A percentile compares a stretch with the other conserved stretches of the same genome.
phyloP scores from a whole-genome alignment of 1,139 yeast species.

The Meyerozyma guilliermondii region DNA sequence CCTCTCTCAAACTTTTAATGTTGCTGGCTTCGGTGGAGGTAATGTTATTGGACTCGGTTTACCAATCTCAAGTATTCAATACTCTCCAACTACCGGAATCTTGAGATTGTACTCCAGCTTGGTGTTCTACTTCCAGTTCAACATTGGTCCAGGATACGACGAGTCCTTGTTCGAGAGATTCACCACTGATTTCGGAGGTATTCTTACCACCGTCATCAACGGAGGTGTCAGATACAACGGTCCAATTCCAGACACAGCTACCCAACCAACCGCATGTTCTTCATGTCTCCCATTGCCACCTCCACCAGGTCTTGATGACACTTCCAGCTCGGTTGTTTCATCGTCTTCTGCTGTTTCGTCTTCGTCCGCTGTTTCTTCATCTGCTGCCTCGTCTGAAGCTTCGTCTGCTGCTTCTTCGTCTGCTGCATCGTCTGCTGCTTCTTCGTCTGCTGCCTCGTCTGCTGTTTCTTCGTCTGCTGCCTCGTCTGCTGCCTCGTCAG shows the following conservation, averaged over 20 bases:
- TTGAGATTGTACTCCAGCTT: slow-evolving; percentile 14
- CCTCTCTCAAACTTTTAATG: slow-evolving; percentile 16
- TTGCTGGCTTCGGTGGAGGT: slow-evolving; percentile 29
- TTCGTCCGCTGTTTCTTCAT: not conserved
- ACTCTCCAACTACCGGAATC: slow-evolving; percentile 16
- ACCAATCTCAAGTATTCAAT: slow-evolving; percentile 12
- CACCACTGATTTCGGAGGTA: slow-evolving; percentile 12
- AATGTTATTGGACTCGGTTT: slow-evolving; percentile 20
- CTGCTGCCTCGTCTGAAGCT: not conserved
- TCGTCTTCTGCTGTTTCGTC: not conserved
- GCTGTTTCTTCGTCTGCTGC: not conserved
- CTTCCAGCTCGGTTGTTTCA: not conserved
- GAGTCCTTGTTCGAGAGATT: slow-evolving; percentile 5
- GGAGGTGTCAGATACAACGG: slow-evolving; percentile 17
- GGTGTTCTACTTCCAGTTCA: slow-evolving; percentile 12
- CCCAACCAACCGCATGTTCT: slow-evolving; percentile 15
- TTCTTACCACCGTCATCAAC: slow-evolving; percentile 8
- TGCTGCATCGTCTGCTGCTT: not conserved
- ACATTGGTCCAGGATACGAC: slow-evolving; percentile 20
- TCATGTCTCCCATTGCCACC: slow-evolving; percentile 3
- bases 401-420: not conserved
- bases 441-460: not conserved
- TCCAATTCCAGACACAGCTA: slow-evolving; percentile 14
- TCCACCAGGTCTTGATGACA: not conserved
- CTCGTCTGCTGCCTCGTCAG: not conserved